phyloP scores from a whole-genome alignment of 768 basidiomycete genomes.

The Leccinum uliginosum region DNA sequence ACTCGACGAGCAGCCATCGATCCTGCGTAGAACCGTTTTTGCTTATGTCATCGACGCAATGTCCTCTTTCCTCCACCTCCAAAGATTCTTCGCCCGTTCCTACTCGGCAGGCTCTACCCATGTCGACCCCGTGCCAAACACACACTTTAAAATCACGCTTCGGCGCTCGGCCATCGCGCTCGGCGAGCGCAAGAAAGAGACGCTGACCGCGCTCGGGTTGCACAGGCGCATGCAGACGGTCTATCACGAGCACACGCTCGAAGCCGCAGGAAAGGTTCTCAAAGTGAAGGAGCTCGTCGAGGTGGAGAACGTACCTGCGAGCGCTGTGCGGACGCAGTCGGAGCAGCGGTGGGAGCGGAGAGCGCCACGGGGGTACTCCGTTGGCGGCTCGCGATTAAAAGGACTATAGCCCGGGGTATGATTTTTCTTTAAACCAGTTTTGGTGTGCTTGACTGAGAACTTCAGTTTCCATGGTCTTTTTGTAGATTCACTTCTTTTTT shows the following conservation, averaged over 20 bases:
- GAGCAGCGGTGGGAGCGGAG: slow-evolving; percentile 65
- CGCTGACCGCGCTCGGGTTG: slow-evolving; percentile 78
- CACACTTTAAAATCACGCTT: slow-evolving; percentile 89
- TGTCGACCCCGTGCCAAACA: slow-evolving; percentile 32
- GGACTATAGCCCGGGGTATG: slow-evolving; percentile 12
- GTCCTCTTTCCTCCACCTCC: slow-evolving; percentile 9
- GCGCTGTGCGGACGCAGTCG: slow-evolving; percentile 62
- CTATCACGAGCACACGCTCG: slow-evolving; percentile 68
- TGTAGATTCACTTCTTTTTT: neutral
- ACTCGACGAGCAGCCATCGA: no score
- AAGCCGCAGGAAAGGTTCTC: slow-evolving; percentile 82
- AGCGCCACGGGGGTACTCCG: slow-evolving; percentile 63
- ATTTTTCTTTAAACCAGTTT: neutral
- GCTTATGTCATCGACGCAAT: slow-evolving; percentile 18
- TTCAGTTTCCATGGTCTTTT: neutral
- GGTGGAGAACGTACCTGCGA: slow-evolving; percentile 76
- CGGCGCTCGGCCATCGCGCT: slow-evolving; percentile 84
- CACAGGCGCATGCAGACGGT: slow-evolving; percentile 66
- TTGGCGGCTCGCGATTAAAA: slow-evolving; percentile 37
- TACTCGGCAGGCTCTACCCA: slow-evolving; percentile 1
- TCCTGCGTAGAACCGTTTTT: neutral
- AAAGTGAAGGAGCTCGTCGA: slow-evolving; percentile 85
- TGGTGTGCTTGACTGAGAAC: neutral
- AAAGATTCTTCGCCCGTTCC: slow-evolving; percentile 8
- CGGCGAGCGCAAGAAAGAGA: slow-evolving; percentile 63